A percentile compares a stretch with the other conserved stretches of the same genome.
Evolutionary conservation across 768 basidiomycete genomes (phyloP).

Genomic region (Gloeopeniophorella convolvens): DNA sequence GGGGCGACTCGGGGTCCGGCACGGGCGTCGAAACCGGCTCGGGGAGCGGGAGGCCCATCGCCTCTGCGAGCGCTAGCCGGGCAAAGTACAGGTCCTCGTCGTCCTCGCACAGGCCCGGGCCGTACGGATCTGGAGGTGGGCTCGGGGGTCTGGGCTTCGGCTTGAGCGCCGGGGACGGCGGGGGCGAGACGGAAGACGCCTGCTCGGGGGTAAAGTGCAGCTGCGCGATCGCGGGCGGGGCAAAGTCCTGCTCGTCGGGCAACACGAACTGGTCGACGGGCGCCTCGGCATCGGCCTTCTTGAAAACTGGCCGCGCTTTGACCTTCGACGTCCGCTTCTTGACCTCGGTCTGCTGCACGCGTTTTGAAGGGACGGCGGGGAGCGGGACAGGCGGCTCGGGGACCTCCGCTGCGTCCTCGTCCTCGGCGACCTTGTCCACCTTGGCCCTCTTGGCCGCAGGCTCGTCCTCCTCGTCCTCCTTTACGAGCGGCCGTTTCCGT

Average conservation of each 20-base stretch:
- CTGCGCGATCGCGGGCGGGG: constrained; percentile 43
- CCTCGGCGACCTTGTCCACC: constrained; percentile 15
- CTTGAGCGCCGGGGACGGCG: constrained; percentile 37
- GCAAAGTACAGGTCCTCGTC: constrained; percentile 87
- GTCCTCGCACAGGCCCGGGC: constrained; percentile 62
- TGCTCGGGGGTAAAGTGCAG: constrained; percentile 40
- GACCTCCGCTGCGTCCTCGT: constrained; percentile 16
- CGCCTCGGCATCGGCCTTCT: constrained; percentile 22
- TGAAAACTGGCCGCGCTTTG: constrained; percentile 33
- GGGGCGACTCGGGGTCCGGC: constrained; percentile 36
- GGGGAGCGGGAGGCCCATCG: constrained; percentile 22
- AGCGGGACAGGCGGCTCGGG: constrained; percentile 14
- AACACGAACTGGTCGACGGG: constrained; percentile 43
- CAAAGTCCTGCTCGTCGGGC: constrained; percentile 43
- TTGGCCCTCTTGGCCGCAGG: constrained; percentile 40
- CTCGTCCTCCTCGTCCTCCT: constrained; percentile 31
- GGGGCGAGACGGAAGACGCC: constrained; percentile 45
- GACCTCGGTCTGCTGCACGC: constrained; percentile 19
- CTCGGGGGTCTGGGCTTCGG: constrained; percentile 36
- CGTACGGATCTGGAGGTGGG: constrained; percentile 47
- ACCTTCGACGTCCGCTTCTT: constrained; percentile 35
- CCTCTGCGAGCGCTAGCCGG: constrained; percentile 49
- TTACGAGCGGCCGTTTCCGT: constrained; percentile 27
- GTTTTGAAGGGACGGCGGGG: constrained; percentile 5
- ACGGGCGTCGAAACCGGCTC: constrained; percentile 24